A percentile compares a stretch with the other conserved stretches of the same genome.
phyloP scores from a whole-genome alignment of 805 yeast species.

The Teunomyces cretensis region DNA sequence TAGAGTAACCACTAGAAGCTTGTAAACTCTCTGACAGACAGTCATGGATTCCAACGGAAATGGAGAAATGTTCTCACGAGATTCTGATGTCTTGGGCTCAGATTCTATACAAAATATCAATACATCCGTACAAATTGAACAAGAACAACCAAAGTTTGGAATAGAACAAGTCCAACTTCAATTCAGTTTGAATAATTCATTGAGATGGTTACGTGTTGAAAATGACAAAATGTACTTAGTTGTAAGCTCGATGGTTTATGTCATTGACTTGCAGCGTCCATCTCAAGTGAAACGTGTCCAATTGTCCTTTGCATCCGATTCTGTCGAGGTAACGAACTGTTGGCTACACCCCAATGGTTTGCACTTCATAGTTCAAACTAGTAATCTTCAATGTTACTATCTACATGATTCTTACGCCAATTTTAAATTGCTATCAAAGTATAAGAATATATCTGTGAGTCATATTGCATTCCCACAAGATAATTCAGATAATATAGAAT shows the following conservation, averaged over 20 bases:
- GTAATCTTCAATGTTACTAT: constrained; percentile 25
- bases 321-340: constrained; percentile 19
- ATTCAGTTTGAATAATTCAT: constrained; percentile 27
- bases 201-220: constrained; percentile 27
- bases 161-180: constrained; percentile 42
- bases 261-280: constrained; percentile 38
- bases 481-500: constrained; percentile 4
- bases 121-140: neutral
- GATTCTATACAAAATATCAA: neutral
- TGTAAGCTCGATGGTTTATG: constrained; percentile 18
- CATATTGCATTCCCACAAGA: constrained; percentile 23
- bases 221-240: constrained; percentile 37
- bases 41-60: constrained; percentile 5
- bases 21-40: neutral
- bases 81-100: neutral
- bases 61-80: neutral
- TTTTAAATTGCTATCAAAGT: constrained; percentile 33
- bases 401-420: constrained; percentile 29
- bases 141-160: constrained; percentile 23
- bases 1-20: neutral
- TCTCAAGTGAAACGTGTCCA: constrained; percentile 26
- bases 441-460: constrained; percentile 28
- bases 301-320: constrained; percentile 15
- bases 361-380: constrained; percentile 32
- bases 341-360: constrained; percentile 42